Evolutionary conservation across 495 filamentous ascomycete genomes (phyloP).

Genomic region (Penicillium antarcticum): DNA sequence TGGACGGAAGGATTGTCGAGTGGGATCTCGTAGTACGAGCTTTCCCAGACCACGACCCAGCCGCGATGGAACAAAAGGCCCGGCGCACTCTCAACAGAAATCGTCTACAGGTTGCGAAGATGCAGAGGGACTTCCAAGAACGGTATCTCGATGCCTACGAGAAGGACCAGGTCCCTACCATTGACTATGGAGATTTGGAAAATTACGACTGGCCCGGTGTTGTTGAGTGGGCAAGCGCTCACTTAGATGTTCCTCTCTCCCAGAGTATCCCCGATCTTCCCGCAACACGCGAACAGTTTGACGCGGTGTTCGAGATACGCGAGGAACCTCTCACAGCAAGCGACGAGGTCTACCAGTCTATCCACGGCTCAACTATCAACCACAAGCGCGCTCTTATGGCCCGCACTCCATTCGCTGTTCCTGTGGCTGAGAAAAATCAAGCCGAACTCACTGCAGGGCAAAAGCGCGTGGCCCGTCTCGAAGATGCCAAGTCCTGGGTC

Average conservation of each 20-base stretch:
- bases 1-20: constrained; percentile 60
- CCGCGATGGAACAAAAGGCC: constrained; percentile 60
- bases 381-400: constrained; percentile 35
- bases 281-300: constrained; percentile 47
- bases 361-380: constrained; percentile 25
- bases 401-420: constrained; percentile 34
- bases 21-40: constrained; percentile 68
- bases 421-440: constrained; percentile 16
- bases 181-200: constrained; percentile 69
- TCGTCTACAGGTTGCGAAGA: constrained; percentile 58
- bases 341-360: constrained; percentile 42
- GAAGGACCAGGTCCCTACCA: constrained; percentile 57
- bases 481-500: constrained; percentile 57
- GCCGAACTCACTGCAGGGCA: constrained; percentile 7
- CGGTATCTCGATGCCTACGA: constrained; percentile 75
- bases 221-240: constrained; percentile 66
- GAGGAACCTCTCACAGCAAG: constrained; percentile 32
- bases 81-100: constrained; percentile 53
- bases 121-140: constrained; percentile 75
- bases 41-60: constrained; percentile 59
- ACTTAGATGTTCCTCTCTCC: constrained; percentile 41
- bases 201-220: constrained; percentile 74
- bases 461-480: constrained; percentile 23
- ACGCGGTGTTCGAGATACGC: constrained; percentile 46
- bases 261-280: constrained; percentile 48